Evolutionary conservation across 2,329 filamentous ascomycete genomes (phyloP).

Genomic region (Colletotrichum destructivum): DNA sequence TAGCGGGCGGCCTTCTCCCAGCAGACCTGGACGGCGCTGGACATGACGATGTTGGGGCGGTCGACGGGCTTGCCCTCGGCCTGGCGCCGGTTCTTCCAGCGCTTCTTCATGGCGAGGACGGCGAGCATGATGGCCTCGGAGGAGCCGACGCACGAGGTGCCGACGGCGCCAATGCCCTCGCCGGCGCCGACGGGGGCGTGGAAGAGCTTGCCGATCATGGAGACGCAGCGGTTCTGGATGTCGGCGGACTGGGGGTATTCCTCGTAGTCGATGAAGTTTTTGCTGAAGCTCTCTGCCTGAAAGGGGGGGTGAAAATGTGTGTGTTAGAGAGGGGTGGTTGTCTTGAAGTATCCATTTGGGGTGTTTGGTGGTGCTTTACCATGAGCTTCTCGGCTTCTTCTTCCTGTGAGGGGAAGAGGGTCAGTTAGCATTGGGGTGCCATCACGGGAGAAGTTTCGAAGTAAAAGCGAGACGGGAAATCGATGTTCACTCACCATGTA

Average conservation of each 20-base stretch:
- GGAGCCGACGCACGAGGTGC: conserved; percentile 90
- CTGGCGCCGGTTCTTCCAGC: conserved; percentile 89
- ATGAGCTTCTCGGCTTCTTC: conserved; percentile 97
- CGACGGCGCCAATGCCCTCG: conserved; percentile 77
- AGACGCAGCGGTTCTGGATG: conserved; percentile 92
- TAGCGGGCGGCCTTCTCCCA: conserved; percentile 95
- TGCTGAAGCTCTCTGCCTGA: conserved; percentile 82
- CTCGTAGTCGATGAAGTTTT: conserved; percentile 96
- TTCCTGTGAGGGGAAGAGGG: conserved; percentile 68
- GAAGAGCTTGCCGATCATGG: conserved; percentile 92
- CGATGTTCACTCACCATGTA: conserved; percentile 80
- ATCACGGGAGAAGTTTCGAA: not conserved
- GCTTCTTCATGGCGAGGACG: conserved; percentile 93
- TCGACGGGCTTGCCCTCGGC: conserved; percentile 86
- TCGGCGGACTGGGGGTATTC: conserved; percentile 86
- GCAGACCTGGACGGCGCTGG: conserved; percentile 94
- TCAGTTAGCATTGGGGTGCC: conserved; percentile 27
- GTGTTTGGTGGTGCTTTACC: conserved; percentile 54
- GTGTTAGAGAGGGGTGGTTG: not conserved
- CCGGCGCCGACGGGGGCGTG: conserved; percentile 75
- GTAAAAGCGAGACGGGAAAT: conserved; percentile 1
- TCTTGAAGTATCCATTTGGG: no score
- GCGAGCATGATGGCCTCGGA: conserved; percentile 91
- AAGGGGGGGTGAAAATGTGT: no score
- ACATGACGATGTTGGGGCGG: conserved; percentile 94